Base-by-base conservation (phyloP, 192 early-diverging fungal species). In the Coemansia sp. region DNA sequence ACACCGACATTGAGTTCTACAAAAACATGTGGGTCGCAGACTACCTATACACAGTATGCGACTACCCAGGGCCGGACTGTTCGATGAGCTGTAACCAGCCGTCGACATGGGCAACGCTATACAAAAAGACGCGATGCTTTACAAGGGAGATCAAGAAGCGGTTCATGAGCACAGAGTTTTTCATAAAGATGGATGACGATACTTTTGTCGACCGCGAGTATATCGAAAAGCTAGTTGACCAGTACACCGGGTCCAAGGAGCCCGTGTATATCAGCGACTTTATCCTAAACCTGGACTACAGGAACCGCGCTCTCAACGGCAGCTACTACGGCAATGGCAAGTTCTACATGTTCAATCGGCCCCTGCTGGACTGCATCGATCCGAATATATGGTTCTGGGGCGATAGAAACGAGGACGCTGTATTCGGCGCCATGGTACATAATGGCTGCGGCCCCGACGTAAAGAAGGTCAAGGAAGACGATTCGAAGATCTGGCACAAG, bases 311-410 rank as follows among this genome's bases (percentile, higher is more conserved):
- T 20, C 36, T 77, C 11, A 63, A 68, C 26, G 62, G 50, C 10
- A 64, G 34, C 33, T 60, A 57, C 39, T 72, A 72, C 26, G 75
- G 69, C 21, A 77, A 77, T 28, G 75, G 75, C 25, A 77, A 77
- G 43, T 77, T 77, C 35, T 77, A 77, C 66, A 72, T 77, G 69
- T 72, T 77, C 41, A 77, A 77, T 43, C 61, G 69, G 12, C 56
- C 26, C 35, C 62, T 77, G 39, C 16, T 68, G 4, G 58, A 72
- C 28, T 77, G 75, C 52, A 57, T 72, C 0, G 64, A 71, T 18
- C 55, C 65, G 1, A 34, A 61, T 3, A 55, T 77, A 13, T n/a
- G 6, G 34, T 77, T 68, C 42, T 14, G 14, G 0, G 65, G 50
- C 4, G 35, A 65, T 18, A 43, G 65, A 21, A 67, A 71, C 57